These are phyloP conservation scores for Physcomitrium patens DNA, from an alignment of 225 moss, liverwort and hornwort species.

Conservation along the genomic window DNA sequence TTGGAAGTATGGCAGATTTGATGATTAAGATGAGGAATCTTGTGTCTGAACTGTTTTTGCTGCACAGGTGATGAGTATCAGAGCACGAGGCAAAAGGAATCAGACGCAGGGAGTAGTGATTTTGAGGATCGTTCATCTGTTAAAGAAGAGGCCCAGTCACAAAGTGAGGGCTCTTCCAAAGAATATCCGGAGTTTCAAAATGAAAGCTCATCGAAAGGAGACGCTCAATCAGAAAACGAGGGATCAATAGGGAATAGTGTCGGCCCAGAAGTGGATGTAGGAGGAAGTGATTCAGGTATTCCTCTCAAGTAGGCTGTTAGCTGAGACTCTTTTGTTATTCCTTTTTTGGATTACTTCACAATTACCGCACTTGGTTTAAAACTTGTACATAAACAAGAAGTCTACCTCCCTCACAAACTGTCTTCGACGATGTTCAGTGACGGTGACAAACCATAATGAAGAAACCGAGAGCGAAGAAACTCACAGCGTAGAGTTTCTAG, in stretches of 20 bases:
- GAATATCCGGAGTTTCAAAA: too few species aligned
- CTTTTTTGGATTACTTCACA: conserved; percentile 15
- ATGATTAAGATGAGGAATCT: conserved; percentile 2
- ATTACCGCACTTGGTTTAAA: neutral
- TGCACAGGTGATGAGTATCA: conserved; percentile 51
- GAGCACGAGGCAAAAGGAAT: conserved; percentile 39
- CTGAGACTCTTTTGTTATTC: conserved; percentile 5
- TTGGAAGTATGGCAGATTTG: conserved; percentile 8
- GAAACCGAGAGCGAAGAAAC: neutral
- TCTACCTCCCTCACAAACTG: neutral
- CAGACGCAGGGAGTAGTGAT: conserved; percentile 47
- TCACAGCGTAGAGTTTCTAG: conserved; percentile 21
- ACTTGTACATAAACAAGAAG: neutral
- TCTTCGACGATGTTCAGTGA: conserved; percentile 27
- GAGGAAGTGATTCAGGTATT: conserved; percentile 46
- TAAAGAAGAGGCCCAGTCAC: conserved; percentile 42
- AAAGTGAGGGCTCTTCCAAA: conserved; percentile 30
- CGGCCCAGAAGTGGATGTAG: conserved; percentile 31
- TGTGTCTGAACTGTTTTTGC: conserved; percentile 33
- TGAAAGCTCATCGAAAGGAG: conserved; percentile 22
- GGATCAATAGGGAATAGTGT: conserved; percentile 37
- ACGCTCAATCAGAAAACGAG: conserved; percentile 40
- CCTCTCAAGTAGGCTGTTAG: conserved; percentile 1
- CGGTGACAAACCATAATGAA: conserved; percentile 34
- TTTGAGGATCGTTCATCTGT: conserved; percentile 37